Evolutionary conservation across 495 filamentous ascomycete species (phyloP), one percentile per base, ranked within the genome.

Genomic region (Hypoxylon perforatum): DNA sequence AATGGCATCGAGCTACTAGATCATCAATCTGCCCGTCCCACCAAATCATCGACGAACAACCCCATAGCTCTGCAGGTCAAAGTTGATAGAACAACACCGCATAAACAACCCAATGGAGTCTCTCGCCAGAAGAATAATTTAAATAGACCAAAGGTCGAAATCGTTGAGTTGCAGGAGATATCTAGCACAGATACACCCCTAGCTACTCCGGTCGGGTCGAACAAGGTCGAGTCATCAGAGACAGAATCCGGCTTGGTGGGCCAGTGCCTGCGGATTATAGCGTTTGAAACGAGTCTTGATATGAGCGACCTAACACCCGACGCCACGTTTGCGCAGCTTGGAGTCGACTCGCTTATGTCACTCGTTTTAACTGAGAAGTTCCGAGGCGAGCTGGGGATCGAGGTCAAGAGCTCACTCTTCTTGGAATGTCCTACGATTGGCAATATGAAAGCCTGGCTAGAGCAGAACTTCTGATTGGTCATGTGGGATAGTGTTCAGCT

Each of bases 331-430:
- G 61, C 73, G 1, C 75, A 82, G 30, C 49, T 78, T 6, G 82
- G 82, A 35, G 70, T 84, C 21, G 82, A 84, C 53, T 81, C 77
- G 0, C 73, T 85, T 5, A 69, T 83, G 66, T 75, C 75, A n/a
- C 65, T 85, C 22, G 74, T 73, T 9, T 74, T 84, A 73, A 76
- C 36, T 66, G 77, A 35, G 30, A 35, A 35, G 30, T 70, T 82
- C 45, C 68, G 74, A 14, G 80, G 83, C 18, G 76, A 84, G 53
- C 69, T 84, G 38, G 75, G 74, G 11, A n/a, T 86, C 69, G 76
- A 80, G 38, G 45, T 87, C 75, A 77, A 11, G 41, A 55, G 21
- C 11, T 52, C 55, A 14, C 74, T 83, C 78, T 18, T 81, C 80
- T 42, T 69, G 1, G 66, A 69, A 17, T 69, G 51, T 42, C 66